Percentiles rank a stretch among this genome's conserved stretches.
Evolutionary conservation across 805 yeast genomes (phyloP).

Genomic region (Hanseniaspora mollemarum): DNA sequence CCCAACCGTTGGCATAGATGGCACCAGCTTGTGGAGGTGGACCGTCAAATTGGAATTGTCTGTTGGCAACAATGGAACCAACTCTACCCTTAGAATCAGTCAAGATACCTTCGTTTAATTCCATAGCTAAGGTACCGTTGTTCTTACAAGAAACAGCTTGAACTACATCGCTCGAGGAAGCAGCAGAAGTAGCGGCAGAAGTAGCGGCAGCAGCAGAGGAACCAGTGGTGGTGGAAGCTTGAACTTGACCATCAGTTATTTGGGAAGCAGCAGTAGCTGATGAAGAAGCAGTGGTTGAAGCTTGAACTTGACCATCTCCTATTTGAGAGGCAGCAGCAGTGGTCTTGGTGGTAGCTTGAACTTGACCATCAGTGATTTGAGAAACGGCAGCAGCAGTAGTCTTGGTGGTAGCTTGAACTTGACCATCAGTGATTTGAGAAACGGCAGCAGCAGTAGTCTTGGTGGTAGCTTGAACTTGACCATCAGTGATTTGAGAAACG

Average conservation of each 20-base stretch:
- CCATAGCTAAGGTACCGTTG: slow-evolving; percentile 39
- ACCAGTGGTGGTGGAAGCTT: slow-evolving; percentile 27
- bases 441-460: slow-evolving; percentile 24
- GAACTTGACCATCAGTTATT: slow-evolving; percentile 19
- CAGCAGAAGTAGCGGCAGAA: slow-evolving; percentile 19
- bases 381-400: slow-evolving; percentile 29
- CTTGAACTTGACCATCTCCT: slow-evolving; percentile 25
- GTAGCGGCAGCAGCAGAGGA: slow-evolving; percentile 24
- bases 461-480: slow-evolving; percentile 25
- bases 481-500: slow-evolving; percentile 18
- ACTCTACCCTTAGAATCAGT: slow-evolving; percentile 47
- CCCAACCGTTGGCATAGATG: slow-evolving; percentile 51
- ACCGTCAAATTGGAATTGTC: slow-evolving; percentile 66
- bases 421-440: slow-evolving; percentile 17
- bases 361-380: slow-evolving; percentile 25
- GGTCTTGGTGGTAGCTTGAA: slow-evolving; percentile 26
- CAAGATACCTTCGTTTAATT: slow-evolving; percentile 38
- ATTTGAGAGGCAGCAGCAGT: slow-evolving; percentile 26
- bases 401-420: slow-evolving; percentile 21
- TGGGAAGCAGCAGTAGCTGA: slow-evolving; percentile 19
- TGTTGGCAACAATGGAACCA: slow-evolving; percentile 59
- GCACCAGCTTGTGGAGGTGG: slow-evolving; percentile 65
- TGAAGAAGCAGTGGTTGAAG: slow-evolving; percentile 26
- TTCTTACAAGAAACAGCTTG: slow-evolving; percentile 32
- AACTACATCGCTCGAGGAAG: slow-evolving; percentile 21